phyloP scores from a whole-genome alignment of 805 yeast species.

The Ogataea saltuana region DNA sequence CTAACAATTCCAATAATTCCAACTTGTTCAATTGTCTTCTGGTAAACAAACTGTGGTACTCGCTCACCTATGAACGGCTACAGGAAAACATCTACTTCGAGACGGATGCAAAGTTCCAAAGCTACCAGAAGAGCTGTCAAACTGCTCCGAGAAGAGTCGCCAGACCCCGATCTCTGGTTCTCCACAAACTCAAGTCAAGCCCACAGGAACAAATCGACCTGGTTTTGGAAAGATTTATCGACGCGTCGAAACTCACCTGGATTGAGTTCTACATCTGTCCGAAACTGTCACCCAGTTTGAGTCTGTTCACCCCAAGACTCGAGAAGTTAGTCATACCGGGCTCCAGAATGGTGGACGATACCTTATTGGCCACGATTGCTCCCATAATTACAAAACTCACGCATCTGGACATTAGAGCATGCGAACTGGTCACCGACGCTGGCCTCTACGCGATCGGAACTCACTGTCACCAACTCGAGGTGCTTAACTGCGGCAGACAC shows the following conservation, averaged over 20 bases:
- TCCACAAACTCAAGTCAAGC: constrained; percentile 61
- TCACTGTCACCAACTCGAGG: constrained; percentile 54
- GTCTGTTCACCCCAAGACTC: constrained; percentile 44
- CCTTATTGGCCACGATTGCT: constrained; percentile 52
- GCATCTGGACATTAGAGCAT: constrained; percentile 77
- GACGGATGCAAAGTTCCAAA: constrained; percentile 40
- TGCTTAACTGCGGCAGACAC: constrained; percentile 82
- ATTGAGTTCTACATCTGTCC: constrained; percentile 87
- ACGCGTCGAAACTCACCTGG: constrained; percentile 58
- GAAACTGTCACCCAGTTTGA: constrained; percentile 53
- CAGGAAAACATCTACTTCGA: constrained; percentile 57
- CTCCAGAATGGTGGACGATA: constrained; percentile 60
- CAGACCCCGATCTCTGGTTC: constrained; percentile 46
- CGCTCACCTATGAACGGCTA: constrained; percentile 54
- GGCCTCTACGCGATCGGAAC: constrained; percentile 70
- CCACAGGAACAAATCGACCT: constrained; percentile 54
- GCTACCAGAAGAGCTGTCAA: constrained; percentile 14
- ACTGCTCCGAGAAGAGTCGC: constrained; percentile 2
- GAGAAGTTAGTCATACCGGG: constrained; percentile 69
- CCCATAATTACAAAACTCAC: constrained; percentile 57
- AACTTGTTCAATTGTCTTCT: constrained; percentile 58
- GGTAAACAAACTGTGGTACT: constrained; percentile 70
- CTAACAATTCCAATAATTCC: constrained; percentile 6
- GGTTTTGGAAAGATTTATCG: constrained; percentile 38
- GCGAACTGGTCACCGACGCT: constrained; percentile 73